Evolutionary conservation across 352 stramenopile genomes (phyloP).

Genomic region (Saprolegnia parasitica): DNA sequence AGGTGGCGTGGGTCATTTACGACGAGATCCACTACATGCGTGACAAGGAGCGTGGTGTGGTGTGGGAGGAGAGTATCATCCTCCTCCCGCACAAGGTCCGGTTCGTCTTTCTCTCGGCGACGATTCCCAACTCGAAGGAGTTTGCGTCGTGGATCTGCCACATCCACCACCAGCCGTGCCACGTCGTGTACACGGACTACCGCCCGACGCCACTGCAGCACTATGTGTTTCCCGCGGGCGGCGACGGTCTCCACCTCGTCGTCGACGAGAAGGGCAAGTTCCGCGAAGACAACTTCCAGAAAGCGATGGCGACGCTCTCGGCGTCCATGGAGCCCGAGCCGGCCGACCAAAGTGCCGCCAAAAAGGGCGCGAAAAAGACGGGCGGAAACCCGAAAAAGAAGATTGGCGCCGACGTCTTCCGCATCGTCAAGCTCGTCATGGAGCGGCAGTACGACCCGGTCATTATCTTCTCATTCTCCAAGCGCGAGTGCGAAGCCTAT

Average conservation of each 20-base stretch:
- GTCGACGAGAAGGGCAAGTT: constrained; percentile 99
- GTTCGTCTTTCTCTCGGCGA: constrained; percentile 99
- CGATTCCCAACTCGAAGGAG: constrained; percentile 97
- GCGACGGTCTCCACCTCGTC: constrained; percentile 97
- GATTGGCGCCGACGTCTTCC: constrained; percentile 92
- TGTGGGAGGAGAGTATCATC: constrained; percentile 98
- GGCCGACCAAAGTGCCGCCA: constrained; percentile 36
- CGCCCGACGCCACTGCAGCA: constrained; percentile 98
- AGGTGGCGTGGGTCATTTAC: constrained; percentile 98
- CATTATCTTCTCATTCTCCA: constrained; percentile 99
- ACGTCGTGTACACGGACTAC: constrained; percentile 99
- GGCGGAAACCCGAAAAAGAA: constrained; percentile 84
- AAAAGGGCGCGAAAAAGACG: constrained; percentile 39
- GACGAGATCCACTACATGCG: constrained; percentile 99
- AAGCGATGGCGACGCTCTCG: constrained; percentile 82
- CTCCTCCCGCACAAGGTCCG: constrained; percentile 97
- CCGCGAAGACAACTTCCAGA: constrained; percentile 96
- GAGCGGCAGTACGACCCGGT: constrained; percentile 95
- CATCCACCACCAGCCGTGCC: constrained; percentile 98
- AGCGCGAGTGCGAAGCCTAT: constrained; percentile 96
- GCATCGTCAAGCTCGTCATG: constrained; percentile 99
- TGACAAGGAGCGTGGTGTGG: constrained; percentile 95
- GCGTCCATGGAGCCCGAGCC: constrained; percentile 54
- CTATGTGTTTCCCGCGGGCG: constrained; percentile 88
- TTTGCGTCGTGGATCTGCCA: constrained; percentile 97